Base-by-base conservation (phyloP, 331 rosid species). In the Stylosanthes scabra region DNA sequence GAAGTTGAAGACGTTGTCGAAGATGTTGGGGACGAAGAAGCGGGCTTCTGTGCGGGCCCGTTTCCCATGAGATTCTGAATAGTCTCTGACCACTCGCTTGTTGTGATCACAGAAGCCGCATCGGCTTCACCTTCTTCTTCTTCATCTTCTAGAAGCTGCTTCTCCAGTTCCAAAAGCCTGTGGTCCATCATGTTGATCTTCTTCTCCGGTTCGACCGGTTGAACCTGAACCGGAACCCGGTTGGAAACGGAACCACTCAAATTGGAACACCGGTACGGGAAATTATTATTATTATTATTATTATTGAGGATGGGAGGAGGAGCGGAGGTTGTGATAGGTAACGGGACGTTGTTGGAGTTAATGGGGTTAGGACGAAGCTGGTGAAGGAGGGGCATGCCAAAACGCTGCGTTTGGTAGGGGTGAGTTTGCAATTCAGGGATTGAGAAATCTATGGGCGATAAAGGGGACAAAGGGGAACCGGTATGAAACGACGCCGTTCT, bases 31-130 rank as follows among this genome's bases (percentile, higher is more conserved):
- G 98, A 88, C 0, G 89, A 80, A 3, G 96, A 85, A 66, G 37
- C 64, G 1, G 79, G 94, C 16, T 86, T 92, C 70, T 72, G 85
- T 5, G 20, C 56, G 14, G 83, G 14, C 10, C 20, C 28, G 9
- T 77, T 14, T n/a, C 27, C 58, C 58, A 52, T 52, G 58, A 90
- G 88, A 31, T 84, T 85, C 86, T 88, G 92, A 12, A 87, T 85
- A 4, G 96, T 88, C 62, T 92, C 96, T 2, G 94, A 83, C 98
- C 98, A 92, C 47, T 81, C 93, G 66, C 78, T 87, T 10, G 72
- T 85, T 2, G 98, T 88, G 16, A 90, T 85, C 12, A 79, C 95
- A 3, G 96, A 88, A 1, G 46, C 85, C 3, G 81, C 82, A 59
- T 87, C 96, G 2, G 78, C 83, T 70, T 84, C 91, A 9, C 11